phyloP scores from a whole-genome alignment of 2,329 filamentous ascomycete species.

The Arthrobotrys musiformis region DNA sequence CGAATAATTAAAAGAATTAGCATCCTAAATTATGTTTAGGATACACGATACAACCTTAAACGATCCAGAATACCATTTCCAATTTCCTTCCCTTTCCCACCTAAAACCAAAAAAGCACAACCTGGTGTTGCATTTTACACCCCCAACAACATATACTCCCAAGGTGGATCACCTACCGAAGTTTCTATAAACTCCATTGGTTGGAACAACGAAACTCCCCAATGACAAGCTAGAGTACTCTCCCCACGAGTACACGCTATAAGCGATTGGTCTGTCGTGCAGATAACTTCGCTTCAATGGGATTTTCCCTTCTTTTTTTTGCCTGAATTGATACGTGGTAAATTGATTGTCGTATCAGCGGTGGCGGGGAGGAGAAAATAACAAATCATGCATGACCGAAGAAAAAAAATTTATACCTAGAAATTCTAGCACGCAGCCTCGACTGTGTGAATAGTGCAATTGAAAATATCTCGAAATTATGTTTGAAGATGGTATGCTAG shows the following conservation, averaged over 20 bases:
- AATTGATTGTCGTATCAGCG: slow-evolving; percentile 4
- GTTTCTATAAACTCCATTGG: slow-evolving; percentile 14
- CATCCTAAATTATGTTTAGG: background rate
- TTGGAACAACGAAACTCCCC: slow-evolving; percentile 1
- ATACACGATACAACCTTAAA: slow-evolving; percentile 3
- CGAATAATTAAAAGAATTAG: background rate
- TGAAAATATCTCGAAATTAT: no score
- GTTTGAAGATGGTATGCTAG: no score
- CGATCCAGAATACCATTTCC: background rate
- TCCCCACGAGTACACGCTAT: background rate
- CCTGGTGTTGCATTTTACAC: background rate
- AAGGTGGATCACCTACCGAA: slow-evolving; percentile 2
- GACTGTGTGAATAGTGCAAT: no score
- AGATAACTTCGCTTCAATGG: slow-evolving; percentile 8
- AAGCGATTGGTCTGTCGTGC: slow-evolving; percentile 19
- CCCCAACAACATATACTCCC: background rate
- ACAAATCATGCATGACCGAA: background rate
- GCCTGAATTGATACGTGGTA: slow-evolving; percentile 24
- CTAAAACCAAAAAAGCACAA: background rate
- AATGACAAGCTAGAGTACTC: slow-evolving; percentile 4
- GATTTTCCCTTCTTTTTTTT: background rate
- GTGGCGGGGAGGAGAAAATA: background rate
- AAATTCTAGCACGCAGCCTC: no score
- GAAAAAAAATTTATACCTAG: no score
- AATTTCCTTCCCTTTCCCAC: no score